Evolutionary conservation across 2,329 filamentous ascomycete species (phyloP).

Genomic region (Beauveria sp.): DNA sequence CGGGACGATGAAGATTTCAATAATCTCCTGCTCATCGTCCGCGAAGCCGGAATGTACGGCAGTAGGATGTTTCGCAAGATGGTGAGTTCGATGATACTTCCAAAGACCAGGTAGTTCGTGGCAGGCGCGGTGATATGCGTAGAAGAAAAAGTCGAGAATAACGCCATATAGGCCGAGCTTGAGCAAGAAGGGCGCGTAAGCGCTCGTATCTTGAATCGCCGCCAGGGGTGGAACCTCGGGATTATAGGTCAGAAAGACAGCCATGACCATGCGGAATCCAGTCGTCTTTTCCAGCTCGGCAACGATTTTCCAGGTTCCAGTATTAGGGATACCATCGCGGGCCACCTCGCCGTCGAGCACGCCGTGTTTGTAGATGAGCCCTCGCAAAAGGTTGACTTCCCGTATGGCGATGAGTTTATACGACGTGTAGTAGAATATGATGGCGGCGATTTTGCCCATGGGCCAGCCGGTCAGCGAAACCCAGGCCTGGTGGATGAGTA

Average conservation of each 20-base stretch:
- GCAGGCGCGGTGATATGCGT: slow-evolving; percentile 34
- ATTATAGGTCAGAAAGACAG: slow-evolving; percentile 19
- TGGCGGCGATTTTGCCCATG: slow-evolving; percentile 5
- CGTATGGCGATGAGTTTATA: slow-evolving; percentile 24
- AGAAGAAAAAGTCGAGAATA: slow-evolving; percentile 33
- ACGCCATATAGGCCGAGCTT: slow-evolving; percentile 27
- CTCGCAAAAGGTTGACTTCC: slow-evolving; percentile 21
- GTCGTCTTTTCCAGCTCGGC: slow-evolving; percentile 18
- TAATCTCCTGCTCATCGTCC: slow-evolving; percentile 33
- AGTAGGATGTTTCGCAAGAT: slow-evolving; percentile 35
- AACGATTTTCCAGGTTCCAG: slow-evolving; percentile 18
- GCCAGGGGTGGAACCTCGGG: slow-evolving; percentile 3
- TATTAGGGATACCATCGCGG: slow-evolving; percentile 27
- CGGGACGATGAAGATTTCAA: slow-evolving; percentile 33
- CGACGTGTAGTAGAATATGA: slow-evolving; percentile 21
- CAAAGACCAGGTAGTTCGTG: slow-evolving; percentile 31
- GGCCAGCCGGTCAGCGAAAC: slow-evolving; percentile 11
- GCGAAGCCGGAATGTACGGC: slow-evolving; percentile 32
- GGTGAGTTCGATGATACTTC: slow-evolving; percentile 33
- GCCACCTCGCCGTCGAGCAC: slow-evolving; percentile 21
- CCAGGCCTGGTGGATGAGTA: slow-evolving; percentile 18
- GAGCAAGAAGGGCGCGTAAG: slow-evolving; percentile 21
- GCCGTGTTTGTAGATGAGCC: slow-evolving; percentile 23
- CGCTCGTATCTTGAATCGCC: slow-evolving; percentile 3
- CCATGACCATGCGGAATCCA: slow-evolving; percentile 17